Base-by-base conservation (phyloP, 176 grass and related monocot genomes). In the Chloris gayana region DNA sequence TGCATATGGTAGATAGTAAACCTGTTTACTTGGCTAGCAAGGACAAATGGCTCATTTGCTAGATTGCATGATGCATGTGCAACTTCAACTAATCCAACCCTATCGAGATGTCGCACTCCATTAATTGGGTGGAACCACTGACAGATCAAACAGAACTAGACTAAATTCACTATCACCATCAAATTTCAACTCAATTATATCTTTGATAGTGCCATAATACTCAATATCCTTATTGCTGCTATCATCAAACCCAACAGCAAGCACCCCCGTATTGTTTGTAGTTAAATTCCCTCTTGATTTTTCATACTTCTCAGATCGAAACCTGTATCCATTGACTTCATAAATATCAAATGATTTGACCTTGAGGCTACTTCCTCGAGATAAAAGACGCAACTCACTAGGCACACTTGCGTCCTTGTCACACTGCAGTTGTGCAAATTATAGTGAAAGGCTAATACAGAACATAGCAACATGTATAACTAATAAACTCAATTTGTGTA, bases 281-380 rank as follows among this genome's bases (percentile, higher is more conserved):
- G 30, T 57, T 37, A 74, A 26, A 14, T 53, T 53, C 19, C 49
- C 71, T 74, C 50, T 56, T 2, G n/a, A 45, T 25, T 74, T 74
- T 74, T 74, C 72, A 58, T 74, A 74, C 38, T 45, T 77, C 21
- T 77, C 15, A 31, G 74, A 77, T 42, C 38, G 4, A 63, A 77
- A 77, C 30, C 26, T 64, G 5, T 77, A 64, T 18, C 59, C 59
- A 32, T 64, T 77, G 17, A 77, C 75, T 32, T 77, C 75, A 33
- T 77, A 77, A 77, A 77, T 64, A n/a, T 77, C 75, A 73, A 53
- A 73, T 13, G 70, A 73, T 15, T 73, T 72, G 3, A 69, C 66
- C 21, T 69, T 69, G 17, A 69, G 18, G 34, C 66, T 22, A 69
- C 33, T 41, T 25, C 66, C 64, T 5, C 17, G 22, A 21, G 69